A percentile compares a stretch with the other conserved stretches of the same genome.
Conservation (phyloP, 768 basidiomycete species). For the Tylopilus felleus region DNA sequence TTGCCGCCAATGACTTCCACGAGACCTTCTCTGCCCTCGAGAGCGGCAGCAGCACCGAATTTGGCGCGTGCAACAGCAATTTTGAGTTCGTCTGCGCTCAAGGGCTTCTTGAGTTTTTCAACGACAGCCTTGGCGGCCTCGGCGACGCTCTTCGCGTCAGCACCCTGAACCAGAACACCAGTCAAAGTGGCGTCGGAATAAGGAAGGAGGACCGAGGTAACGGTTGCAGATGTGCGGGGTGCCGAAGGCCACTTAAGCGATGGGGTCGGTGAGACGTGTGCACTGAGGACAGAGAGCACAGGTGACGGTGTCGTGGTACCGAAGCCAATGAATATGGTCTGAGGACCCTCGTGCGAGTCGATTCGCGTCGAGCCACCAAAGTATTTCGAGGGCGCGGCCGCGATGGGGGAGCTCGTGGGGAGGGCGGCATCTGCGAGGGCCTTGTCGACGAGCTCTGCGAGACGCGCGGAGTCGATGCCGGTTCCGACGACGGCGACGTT, state of each 20-base stretch:
- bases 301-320: slow-evolving; percentile 67
- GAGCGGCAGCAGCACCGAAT: slow-evolving; percentile 68
- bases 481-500: slow-evolving; percentile 87
- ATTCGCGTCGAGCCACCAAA: slow-evolving; percentile 88
- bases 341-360: slow-evolving; percentile 54
- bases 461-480: slow-evolving; percentile 70
- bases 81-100: slow-evolving; percentile 70
- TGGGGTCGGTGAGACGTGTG: slow-evolving; percentile 73
- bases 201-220: slow-evolving; percentile 73
- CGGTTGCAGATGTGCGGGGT: slow-evolving; percentile 57
- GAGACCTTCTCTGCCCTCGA: slow-evolving; percentile 70
- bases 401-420: slow-evolving; percentile 35
- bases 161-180: slow-evolving; percentile 75
- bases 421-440: slow-evolving; percentile 46
- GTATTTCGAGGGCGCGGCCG: slow-evolving; percentile 41
- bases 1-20: slow-evolving; percentile 59
- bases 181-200: slow-evolving; percentile 93
- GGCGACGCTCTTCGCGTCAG: slow-evolving; percentile 57
- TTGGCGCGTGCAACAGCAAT: slow-evolving; percentile 85
- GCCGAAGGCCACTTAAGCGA: slow-evolving; percentile 83
- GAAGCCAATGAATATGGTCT: slow-evolving; percentile 86
- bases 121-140: slow-evolving; percentile 70
- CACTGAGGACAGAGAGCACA: slow-evolving; percentile 74
- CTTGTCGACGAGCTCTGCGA: slow-evolving; percentile 69
- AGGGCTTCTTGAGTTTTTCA: slow-evolving; percentile 53